Evolutionary conservation across 768 basidiomycete genomes (phyloP).

Genomic region (Mycena amicta): DNA sequence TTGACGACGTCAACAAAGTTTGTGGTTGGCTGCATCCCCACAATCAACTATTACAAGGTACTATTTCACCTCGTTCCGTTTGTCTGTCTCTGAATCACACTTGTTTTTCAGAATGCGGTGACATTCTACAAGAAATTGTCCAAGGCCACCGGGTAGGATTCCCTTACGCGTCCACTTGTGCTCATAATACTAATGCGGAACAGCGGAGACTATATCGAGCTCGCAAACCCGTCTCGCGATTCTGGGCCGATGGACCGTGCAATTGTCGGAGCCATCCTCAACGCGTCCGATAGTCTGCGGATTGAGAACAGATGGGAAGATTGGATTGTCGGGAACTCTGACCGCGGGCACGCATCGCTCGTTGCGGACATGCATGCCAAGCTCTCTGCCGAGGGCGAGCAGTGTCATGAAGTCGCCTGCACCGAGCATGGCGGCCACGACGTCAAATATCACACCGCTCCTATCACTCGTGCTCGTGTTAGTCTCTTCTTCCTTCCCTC

Average conservation of each 20-base stretch:
- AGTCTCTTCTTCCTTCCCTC: no score
- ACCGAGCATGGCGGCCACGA: neutral
- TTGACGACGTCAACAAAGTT: neutral
- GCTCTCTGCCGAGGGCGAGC: neutral
- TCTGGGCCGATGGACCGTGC: neutral
- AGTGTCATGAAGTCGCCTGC: neutral
- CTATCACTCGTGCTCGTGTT: neutral
- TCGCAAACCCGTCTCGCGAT: neutral
- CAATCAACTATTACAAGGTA: neutral
- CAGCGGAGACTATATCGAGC: neutral
- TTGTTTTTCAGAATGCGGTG: neutral
- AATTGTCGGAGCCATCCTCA: neutral
- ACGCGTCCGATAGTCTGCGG: neutral
- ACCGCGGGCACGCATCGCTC: conserved; percentile 1
- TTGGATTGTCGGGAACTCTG: neutral
- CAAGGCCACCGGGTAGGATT: neutral
- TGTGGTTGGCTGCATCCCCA: neutral
- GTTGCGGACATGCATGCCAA: neutral
- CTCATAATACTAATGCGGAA: neutral
- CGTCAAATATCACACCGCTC: neutral
- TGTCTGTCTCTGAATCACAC: neutral
- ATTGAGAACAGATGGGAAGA: neutral
- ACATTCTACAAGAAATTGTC: neutral
- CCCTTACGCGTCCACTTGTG: neutral
- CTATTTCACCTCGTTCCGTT: neutral